A percentile compares a stretch with the other conserved stretches of the same genome.
Conservation (phyloP, 2,329 filamentous ascomycete species). For the Capronia coronata region DNA sequence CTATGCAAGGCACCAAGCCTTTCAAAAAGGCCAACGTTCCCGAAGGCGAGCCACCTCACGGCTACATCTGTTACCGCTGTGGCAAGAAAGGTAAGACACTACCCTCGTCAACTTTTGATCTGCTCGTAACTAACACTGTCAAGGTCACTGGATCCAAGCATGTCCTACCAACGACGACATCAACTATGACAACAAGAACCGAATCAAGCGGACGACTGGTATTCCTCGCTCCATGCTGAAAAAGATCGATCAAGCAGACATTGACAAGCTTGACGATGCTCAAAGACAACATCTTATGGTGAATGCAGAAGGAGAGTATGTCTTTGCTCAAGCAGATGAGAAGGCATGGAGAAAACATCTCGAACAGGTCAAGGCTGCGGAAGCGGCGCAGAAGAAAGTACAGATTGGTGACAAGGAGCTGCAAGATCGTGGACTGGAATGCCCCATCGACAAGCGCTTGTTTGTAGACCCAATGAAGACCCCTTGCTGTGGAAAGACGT, state of each 20-base stretch:
- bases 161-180: slow-evolving; percentile 99
- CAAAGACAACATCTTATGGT: slow-evolving; percentile 93
- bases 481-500: slow-evolving; percentile 95
- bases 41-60: slow-evolving; percentile 84
- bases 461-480: slow-evolving; percentile 99
- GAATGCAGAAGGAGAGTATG: slow-evolving; percentile 94
- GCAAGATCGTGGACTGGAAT: slow-evolving; percentile 81
- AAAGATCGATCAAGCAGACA: slow-evolving; percentile 80
- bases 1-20: slow-evolving; percentile 35
- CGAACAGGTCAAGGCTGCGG: slow-evolving; percentile 78
- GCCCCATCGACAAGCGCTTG: slow-evolving; percentile 93
- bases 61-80: slow-evolving; percentile 94
- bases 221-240: slow-evolving; percentile 94
- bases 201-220: slow-evolving; percentile 92
- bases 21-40: slow-evolving; percentile 60
- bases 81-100: slow-evolving; percentile 66
- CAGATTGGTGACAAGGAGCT: slow-evolving; percentile 76
- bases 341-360: slow-evolving; percentile 96
- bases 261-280: slow-evolving; percentile 54
- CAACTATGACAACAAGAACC: slow-evolving; percentile 84
- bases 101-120: not conserved
- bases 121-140: slow-evolving; percentile 29
- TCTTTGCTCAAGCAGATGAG: slow-evolving; percentile 92
- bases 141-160: slow-evolving; percentile 93
- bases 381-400: slow-evolving; percentile 71